Evolutionary conservation across 2,329 filamentous ascomycete genomes (phyloP), one percentile per base, ranked within the genome.

Genomic region (Fulvia fulva): DNA sequence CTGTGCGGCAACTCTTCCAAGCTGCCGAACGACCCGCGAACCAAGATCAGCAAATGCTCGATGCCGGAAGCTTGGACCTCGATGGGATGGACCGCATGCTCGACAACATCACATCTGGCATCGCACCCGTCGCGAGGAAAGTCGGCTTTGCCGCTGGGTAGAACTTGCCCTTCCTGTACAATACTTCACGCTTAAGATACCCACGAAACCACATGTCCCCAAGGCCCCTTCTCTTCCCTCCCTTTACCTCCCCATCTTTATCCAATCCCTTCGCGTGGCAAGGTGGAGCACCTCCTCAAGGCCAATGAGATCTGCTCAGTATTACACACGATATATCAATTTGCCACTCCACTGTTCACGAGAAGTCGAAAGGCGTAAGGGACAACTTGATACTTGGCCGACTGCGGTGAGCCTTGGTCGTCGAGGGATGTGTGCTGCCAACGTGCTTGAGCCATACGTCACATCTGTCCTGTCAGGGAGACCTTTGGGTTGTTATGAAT

Each of bases 211-310:
- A 25, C 46, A 30, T 43, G 50, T 54, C 55, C 28, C 41, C 43
- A 44, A 16, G 52, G 16, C 34, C 28, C 34, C 53, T 53, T 11
- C 43, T 16, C 19, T 52, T 30, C 41, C 51, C 26, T 53, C 44
- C 30, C 47, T 53, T 28, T 45, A 19, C 46, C 46, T 57, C 37
- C 25, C 51, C 37, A 59, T 49, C 51, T 51, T 34, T 44, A 50
- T 51, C 22, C 56, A 28, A 19, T 2, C 34, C 32, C 30, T 69
- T 75, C 77, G 78, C 78, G 76, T 73, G 73, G 70, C 69, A 73
- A 78, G 78, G 78, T 80, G 77, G 78, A 80, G 78, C 77, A 76
- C 74, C 75, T 76, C 66, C 77, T 78, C 75, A 73, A 78, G 76
- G 71, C 67, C 70, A 74, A 77, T 79, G 78, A 78, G 78, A 78